These are phyloP conservation scores for Viridothelium virens DNA, from an alignment of 495 filamentous ascomycete genomes.

Conservation along the genomic window DNA sequence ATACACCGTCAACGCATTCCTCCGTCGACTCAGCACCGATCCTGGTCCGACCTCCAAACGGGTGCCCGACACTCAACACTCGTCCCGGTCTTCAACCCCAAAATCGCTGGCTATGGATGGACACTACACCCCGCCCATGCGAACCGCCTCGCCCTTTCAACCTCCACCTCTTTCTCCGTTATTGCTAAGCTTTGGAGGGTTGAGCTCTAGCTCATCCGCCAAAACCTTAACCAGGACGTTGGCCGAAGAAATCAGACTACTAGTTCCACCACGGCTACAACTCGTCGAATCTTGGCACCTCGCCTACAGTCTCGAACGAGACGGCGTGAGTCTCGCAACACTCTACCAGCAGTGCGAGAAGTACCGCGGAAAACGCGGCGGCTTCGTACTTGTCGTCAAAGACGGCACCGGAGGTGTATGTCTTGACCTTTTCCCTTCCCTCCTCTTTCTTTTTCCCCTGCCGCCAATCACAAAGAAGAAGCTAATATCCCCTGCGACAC, in stretches of 20 bases:
- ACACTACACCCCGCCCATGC: constrained; percentile 34
- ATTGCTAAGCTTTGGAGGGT: constrained; percentile 31
- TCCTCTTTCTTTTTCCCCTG: neutral
- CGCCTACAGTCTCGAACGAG: constrained; percentile 83
- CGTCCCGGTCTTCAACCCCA: neutral
- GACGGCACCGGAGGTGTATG: constrained; percentile 66
- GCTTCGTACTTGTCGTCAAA: constrained; percentile 78
- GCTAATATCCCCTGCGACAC: constrained; percentile 11
- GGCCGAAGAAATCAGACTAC: constrained; percentile 88
- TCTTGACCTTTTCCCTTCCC: constrained; percentile 18
- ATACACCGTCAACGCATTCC: constrained; percentile 32
- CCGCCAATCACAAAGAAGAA: neutral
- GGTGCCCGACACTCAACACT: constrained; percentile 18
- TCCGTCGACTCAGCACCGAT: constrained; percentile 34
- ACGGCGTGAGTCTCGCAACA: constrained; percentile 80
- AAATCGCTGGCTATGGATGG: constrained; percentile 15
- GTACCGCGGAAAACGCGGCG: constrained; percentile 60
- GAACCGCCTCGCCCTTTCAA: constrained; percentile 38
- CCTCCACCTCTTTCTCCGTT: constrained; percentile 40
- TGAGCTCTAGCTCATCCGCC: constrained; percentile 22
- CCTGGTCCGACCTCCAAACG: constrained; percentile 21
- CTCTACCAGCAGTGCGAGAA: constrained; percentile 70
- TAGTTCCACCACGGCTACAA: constrained; percentile 78
- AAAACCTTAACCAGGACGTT: constrained; percentile 59
- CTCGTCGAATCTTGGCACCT: constrained; percentile 80